Evolutionary conservation across 1,284 basidiomycete species (phyloP), one percentile per base, ranked within the genome.

Genomic region (Papiliotrema nemorosa): DNA sequence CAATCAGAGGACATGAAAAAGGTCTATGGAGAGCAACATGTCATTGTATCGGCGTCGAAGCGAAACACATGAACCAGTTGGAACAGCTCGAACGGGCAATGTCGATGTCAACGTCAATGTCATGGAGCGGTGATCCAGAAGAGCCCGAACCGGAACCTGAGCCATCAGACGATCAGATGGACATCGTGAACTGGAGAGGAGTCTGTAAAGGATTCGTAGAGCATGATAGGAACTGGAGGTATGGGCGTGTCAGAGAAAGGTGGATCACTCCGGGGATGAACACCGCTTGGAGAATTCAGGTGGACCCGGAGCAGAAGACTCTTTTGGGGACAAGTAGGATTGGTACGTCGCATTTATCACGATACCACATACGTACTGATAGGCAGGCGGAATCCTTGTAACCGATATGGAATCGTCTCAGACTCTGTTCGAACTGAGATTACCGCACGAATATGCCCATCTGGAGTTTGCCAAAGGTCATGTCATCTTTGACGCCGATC

Each of bases 281-380:
- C 48, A 55, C 55, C 1, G 57, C 60, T 12, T 72, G 70, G 69
- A 57, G 72, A 5, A 59, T 71, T 48, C 71, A 74, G 57, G 42
- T 68, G 2, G 61, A 67, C 47, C 22, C 53, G 2, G 67, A 67
- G 40, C 44, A 64, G 25, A 46, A 55, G 22, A 60, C 62, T 2
- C 40, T 71, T 22, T 46, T 70, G 5, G 59, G 52, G 18, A 64
- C 70, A 1, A 60, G 57, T 39, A 47, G 59, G 4, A 41, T 52
- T 16, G 57, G 64, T 64, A 34, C 45, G 63, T 54, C 16, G 0
- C 5, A 5, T 18, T 10, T 4, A 7, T 29, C 7, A 20, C 27
- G n/a, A 35, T n/a, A 27, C 26, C 29, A 5, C 47, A 47, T 21
- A 47, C 39, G 6, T 4, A 22, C 38, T 36, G 16, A 41, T 18